Conservation (phyloP, 345 rosid genomes). For the Bretschneidera sinensis region DNA sequence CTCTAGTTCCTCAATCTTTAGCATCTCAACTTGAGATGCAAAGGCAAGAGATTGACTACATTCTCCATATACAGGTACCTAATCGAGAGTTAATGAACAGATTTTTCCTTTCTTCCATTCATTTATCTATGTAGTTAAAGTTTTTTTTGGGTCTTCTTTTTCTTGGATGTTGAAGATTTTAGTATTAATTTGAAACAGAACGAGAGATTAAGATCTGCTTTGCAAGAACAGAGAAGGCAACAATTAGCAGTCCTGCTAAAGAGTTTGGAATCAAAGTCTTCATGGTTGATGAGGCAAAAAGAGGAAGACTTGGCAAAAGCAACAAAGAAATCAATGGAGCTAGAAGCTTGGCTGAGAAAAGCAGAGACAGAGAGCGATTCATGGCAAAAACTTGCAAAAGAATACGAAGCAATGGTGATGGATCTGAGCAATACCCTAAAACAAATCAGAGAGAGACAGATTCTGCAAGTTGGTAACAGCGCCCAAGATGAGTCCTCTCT, state of each 20-base stretch:
- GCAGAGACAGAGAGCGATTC: constrained; percentile 27
- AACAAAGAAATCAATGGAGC: constrained; percentile 29
- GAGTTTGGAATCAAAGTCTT: constrained; percentile 23
- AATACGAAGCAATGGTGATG: constrained; percentile 32
- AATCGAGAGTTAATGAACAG: no score
- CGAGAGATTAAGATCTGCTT: constrained; percentile 27
- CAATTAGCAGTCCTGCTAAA: constrained; percentile 21
- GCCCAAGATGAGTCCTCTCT: constrained; percentile 25
- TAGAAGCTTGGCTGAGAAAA: constrained; percentile 32
- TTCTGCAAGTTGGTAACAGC: constrained; percentile 8
- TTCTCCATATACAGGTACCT: constrained; percentile 31
- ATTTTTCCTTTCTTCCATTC: no score
- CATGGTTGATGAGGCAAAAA: constrained; percentile 28
- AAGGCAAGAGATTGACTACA: constrained; percentile 31
- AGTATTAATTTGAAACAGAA: constrained; percentile 13
- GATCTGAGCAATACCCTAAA: constrained; percentile 32
- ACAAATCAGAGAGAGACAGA: constrained; percentile 12
- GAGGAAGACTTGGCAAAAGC: constrained; percentile 38
- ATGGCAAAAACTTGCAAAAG: constrained; percentile 33
- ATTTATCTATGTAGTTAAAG: neutral
- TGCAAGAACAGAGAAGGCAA: constrained; percentile 33
- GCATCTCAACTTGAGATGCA: constrained; percentile 35
- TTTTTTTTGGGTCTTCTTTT: neutral
- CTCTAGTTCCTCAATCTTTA: constrained; percentile 19
- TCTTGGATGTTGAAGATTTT: neutral